Evolutionary conservation across 169 alveolate genomes (phyloP).

Genomic region (Plasmodium gonderi): DNA sequence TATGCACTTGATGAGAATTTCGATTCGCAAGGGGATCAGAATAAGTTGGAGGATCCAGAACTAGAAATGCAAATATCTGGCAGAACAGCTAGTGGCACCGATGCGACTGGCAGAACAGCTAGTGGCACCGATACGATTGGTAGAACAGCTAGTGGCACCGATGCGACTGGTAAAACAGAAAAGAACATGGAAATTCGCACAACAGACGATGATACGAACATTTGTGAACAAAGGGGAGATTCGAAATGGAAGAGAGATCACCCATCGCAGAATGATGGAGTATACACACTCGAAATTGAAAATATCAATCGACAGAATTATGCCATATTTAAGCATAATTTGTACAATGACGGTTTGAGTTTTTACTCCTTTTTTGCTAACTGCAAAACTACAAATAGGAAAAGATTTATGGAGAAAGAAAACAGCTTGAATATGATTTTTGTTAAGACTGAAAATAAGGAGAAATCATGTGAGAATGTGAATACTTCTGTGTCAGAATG

Average conservation of each 20-base stretch:
- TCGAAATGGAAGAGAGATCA: too few relatives aligned
- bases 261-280: neutral
- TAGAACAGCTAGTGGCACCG: too few relatives aligned
- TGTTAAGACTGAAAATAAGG: neutral
- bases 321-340: conserved; percentile 7
- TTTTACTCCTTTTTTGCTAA: conserved; percentile 55
- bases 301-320: conserved; percentile 56
- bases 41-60: neutral
- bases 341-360: conserved; percentile 48
- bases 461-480: neutral
- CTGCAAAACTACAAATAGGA: conserved; percentile 35
- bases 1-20: too few relatives aligned
- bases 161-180: neutral
- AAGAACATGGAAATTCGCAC: neutral
- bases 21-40: neutral
- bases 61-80: too few relatives aligned
- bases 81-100: neutral
- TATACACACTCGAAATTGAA: conserved; percentile 34
- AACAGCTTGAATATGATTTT: neutral
- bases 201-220: too few relatives aligned
- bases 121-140: neutral
- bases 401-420: neutral
- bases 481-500: neutral
- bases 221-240: too few relatives aligned
- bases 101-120: neutral